Conservation (phyloP, 169 alveolate genomes). For the Plasmodium malariae region DNA sequence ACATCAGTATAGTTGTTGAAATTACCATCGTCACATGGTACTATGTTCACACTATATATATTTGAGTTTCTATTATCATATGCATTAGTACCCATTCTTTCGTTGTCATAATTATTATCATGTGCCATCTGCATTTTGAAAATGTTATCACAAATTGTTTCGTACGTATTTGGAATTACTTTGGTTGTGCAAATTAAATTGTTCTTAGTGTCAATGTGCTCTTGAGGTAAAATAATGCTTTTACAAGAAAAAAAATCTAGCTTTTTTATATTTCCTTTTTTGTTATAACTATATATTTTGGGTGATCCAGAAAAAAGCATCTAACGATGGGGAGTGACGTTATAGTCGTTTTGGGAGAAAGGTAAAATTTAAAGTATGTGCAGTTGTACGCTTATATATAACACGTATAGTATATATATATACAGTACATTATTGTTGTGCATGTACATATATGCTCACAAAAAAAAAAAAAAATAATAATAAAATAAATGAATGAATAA, state of each 20-base stretch:
- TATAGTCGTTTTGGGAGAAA: too few species aligned
- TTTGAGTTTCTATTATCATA: constrained; percentile 12
- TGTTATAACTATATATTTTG: constrained; percentile 51
- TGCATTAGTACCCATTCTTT: constrained; percentile 19
- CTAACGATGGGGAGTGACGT: constrained; percentile 17
- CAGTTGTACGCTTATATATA: too few species aligned
- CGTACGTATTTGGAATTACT: constrained; percentile 20
- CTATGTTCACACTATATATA: neutral
- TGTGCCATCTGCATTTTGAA: constrained; percentile 35
- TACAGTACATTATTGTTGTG: too few species aligned
- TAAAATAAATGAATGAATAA: too few species aligned
- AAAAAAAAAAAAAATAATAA: too few species aligned
- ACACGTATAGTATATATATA: too few species aligned
- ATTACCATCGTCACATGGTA: constrained; percentile 17
- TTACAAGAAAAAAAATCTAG: constrained; percentile 42
- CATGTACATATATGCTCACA: too few species aligned
- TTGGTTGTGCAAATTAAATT: constrained; percentile 47
- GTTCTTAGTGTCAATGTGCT: constrained; percentile 25
- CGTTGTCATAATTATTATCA: constrained; percentile 34
- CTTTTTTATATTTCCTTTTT: constrained; percentile 53
- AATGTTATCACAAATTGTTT: constrained; percentile 5
- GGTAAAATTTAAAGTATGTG: too few species aligned
- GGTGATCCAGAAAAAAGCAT: constrained; percentile 62
- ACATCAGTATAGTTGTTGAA: neutral
- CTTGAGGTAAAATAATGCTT: constrained; percentile 23